Base-by-base conservation (phyloP, 495 filamentous ascomycete genomes). In the Articulospora tetracladia region DNA sequence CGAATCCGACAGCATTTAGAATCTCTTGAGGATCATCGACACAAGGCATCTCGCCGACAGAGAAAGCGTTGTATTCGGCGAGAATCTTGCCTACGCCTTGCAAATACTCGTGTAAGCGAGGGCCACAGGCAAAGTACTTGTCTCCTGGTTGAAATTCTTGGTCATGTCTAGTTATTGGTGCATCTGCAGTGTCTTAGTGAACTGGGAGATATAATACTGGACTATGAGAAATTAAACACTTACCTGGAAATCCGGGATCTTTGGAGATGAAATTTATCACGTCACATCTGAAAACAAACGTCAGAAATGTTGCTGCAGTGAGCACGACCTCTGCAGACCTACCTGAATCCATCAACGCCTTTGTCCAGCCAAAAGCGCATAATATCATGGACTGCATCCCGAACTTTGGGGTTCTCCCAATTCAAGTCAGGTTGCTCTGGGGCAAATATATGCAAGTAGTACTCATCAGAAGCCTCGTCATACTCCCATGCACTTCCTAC, bases 311-410 rank as follows among this genome's bases (percentile, higher is more conserved):
- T 25, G 10, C 13, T 57, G 3, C 12, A 11, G 15, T 58, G 15
- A 36, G 23, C 15, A 51, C 7, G 7, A 44, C 13, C 4, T 44
- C 8, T 11, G 15, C 8, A 44, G 39, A 8, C 49, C 46, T 34
- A 56, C 13, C 87, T 80, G 75, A 91, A 91, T 4, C 88, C 88
- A 58, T 86, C 80, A 6, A 83, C 80, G 0, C 84, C 84, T 52
- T 79, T 83, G 61, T 90, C 77, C 0, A 92, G 77, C 88, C 89
- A 91, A 72, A 91, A 92, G 1, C 78, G 74, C 74, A 91, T 83
- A 22, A 74, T 73, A 26, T 84, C 79, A 57, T 89, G 83, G 19
- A 91, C 86, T 1, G 86, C 87, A 55, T 83, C 70, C 4, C 86
- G 76, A 4, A 83, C 79, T 11, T 76, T 77, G 7, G 79, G 78